phyloP scores from a whole-genome alignment of 2,329 filamentous ascomycete species.

The Fulvia fulva region DNA sequence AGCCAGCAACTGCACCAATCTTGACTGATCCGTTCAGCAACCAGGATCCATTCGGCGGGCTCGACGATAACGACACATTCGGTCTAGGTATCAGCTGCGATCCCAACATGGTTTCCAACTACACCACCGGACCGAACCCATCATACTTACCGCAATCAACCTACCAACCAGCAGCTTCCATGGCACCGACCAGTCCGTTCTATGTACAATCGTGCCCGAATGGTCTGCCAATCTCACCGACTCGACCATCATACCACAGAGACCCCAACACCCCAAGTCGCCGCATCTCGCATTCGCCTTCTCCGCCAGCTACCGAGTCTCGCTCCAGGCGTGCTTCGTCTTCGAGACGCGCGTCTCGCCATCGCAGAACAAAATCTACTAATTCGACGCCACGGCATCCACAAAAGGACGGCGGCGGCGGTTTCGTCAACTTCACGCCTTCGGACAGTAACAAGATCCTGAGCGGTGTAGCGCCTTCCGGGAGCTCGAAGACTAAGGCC shows the following conservation, averaged over 20 bases:
- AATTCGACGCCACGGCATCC: slow-evolving; percentile 25
- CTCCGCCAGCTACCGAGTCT: slow-evolving; percentile 26
- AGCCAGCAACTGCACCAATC: slow-evolving; percentile 14
- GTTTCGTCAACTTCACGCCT: slow-evolving; percentile 89
- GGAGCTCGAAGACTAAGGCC: slow-evolving; percentile 92
- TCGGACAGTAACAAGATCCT: slow-evolving; percentile 74
- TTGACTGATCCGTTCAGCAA: slow-evolving; percentile 16
- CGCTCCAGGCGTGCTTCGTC: slow-evolving; percentile 21
- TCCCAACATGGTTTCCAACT: slow-evolving; percentile 26
- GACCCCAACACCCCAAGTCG: slow-evolving; percentile 14
- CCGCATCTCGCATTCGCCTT: slow-evolving; percentile 21
- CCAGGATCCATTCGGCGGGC: slow-evolving; percentile 22
- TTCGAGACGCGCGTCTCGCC: slow-evolving; percentile 22
- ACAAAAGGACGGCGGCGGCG: slow-evolving; percentile 47
- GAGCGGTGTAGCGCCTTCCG: slow-evolving; percentile 85
- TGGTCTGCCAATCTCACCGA: slow-evolving; percentile 21
- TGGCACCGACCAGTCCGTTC: slow-evolving; percentile 14
- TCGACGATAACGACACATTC: slow-evolving; percentile 17
- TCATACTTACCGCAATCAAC: slow-evolving; percentile 11
- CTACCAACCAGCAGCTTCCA: slow-evolving; percentile 10
- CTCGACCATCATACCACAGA: slow-evolving; percentile 7
- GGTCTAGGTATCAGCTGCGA: slow-evolving; percentile 35
- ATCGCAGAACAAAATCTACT: slow-evolving; percentile 28
- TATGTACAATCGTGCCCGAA: slow-evolving; percentile 24
- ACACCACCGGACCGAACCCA: slow-evolving; percentile 10